phyloP scores from a whole-genome alignment of 2,329 filamentous ascomycete species.

The Pleomassaria siparia region DNA sequence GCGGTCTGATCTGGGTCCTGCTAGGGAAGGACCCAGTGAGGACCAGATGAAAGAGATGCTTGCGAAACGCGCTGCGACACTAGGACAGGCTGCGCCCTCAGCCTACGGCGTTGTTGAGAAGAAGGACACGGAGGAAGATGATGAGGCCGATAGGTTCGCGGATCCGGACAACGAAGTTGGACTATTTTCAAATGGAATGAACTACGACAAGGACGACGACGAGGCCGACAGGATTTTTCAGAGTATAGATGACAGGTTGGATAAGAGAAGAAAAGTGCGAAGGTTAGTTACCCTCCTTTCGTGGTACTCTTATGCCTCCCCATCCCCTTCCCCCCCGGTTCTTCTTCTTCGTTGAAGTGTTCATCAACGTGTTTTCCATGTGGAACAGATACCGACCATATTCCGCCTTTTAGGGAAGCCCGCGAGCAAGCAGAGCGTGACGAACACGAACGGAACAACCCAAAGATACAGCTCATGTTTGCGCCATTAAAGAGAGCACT shows the following conservation, averaged over 20 bases:
- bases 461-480: constrained; percentile 97
- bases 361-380: constrained; percentile 66
- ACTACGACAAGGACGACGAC: constrained; percentile 94
- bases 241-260: constrained; percentile 96
- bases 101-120: constrained; percentile 70
- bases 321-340: constrained; percentile 8
- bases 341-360: constrained; percentile 49
- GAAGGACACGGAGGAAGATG: constrained; percentile 68
- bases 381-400: constrained; percentile 78
- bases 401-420: constrained; percentile 76
- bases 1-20: constrained; percentile 91
- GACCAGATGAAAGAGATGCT: constrained; percentile 98
- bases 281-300: constrained; percentile 64
- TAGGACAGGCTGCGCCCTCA: constrained; percentile 71
- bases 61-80: constrained; percentile 84
- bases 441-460: constrained; percentile 95
- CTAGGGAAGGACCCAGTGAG: constrained; percentile 90
- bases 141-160: constrained; percentile 79
- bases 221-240: constrained; percentile 96
- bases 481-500: constrained; percentile 92
- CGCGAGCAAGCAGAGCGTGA: constrained; percentile 89
- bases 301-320: constrained; percentile 19
- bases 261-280: constrained; percentile 79
- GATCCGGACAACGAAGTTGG: constrained; percentile 98
- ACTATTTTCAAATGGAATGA: constrained; percentile 86